Evolutionary conservation across 1,284 basidiomycete species (phyloP).

Genomic region (Leccinum subspadiceum): DNA sequence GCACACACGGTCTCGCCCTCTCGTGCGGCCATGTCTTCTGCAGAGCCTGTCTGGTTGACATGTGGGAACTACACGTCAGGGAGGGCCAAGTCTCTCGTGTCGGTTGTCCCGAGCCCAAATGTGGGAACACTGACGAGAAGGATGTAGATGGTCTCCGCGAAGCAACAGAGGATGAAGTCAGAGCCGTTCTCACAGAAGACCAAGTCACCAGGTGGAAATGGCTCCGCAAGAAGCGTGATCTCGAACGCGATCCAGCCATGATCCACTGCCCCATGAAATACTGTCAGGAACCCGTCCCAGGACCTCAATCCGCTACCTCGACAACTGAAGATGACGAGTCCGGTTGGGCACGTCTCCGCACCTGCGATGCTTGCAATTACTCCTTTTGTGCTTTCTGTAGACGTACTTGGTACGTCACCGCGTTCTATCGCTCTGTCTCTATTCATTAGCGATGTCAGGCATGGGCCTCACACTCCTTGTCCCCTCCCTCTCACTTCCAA

Average conservation of each 20-base stretch:
- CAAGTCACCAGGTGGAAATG: slow-evolving; percentile 69
- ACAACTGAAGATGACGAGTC: slow-evolving; percentile 45
- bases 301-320: slow-evolving; percentile 44
- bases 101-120: slow-evolving; percentile 67
- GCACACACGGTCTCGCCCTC: slow-evolving; percentile 63
- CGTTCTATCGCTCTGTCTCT: not conserved
- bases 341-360: slow-evolving; percentile 66
- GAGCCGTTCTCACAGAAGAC: slow-evolving; percentile 60
- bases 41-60: slow-evolving; percentile 64
- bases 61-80: slow-evolving; percentile 70
- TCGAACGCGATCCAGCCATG: slow-evolving; percentile 75
- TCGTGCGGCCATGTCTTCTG: slow-evolving; percentile 73
- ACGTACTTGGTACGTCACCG: slow-evolving; percentile 57
- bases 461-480: slow-evolving; percentile 69
- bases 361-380: slow-evolving; percentile 63
- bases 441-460: slow-evolving; percentile 44
- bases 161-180: slow-evolving; percentile 68
- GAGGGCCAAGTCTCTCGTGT: slow-evolving; percentile 73
- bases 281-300: slow-evolving; percentile 69
- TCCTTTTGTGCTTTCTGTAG: slow-evolving; percentile 75
- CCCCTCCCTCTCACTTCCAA: slow-evolving; percentile 59
- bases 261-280: slow-evolving; percentile 71
- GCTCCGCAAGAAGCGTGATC: slow-evolving; percentile 63
- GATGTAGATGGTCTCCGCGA: slow-evolving; percentile 36
- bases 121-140: slow-evolving; percentile 59